These are phyloP conservation scores for Phytophthora pisi DNA, from an alignment of 352 stramenopile species.

Conservation along the genomic window DNA sequence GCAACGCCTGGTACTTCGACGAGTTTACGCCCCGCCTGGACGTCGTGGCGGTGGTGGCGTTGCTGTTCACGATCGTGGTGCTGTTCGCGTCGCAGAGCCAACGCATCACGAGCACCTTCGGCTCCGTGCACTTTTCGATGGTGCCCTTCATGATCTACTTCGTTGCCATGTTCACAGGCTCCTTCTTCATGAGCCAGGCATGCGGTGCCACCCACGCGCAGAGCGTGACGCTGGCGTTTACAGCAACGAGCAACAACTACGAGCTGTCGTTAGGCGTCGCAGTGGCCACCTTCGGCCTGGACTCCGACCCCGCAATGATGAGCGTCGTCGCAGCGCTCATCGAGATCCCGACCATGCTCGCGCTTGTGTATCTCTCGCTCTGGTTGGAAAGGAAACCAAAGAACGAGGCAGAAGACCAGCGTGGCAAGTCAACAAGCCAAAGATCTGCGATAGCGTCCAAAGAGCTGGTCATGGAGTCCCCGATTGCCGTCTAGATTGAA, in stretches of 20 bases:
- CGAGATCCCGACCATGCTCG: slow-evolving; percentile 77
- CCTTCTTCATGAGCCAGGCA: slow-evolving; percentile 45
- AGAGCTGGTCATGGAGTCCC: slow-evolving; percentile 16
- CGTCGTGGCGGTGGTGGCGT: slow-evolving; percentile 51
- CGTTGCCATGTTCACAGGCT: slow-evolving; percentile 54
- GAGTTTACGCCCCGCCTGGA: slow-evolving; percentile 51
- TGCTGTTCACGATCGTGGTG: slow-evolving; percentile 76
- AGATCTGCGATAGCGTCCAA: not conserved
- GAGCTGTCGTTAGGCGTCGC: slow-evolving; percentile 75
- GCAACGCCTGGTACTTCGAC: slow-evolving; percentile 54
- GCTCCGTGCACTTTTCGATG: slow-evolving; percentile 60
- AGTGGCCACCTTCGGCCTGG: slow-evolving; percentile 68
- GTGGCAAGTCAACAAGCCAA: not conserved
- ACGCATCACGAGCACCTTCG: slow-evolving; percentile 59
- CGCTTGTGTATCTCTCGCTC: slow-evolving; percentile 51
- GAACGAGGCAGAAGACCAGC: not conserved
- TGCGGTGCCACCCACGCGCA: slow-evolving; percentile 53
- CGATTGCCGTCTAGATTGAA: slow-evolving; percentile 9
- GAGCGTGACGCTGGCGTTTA: slow-evolving; percentile 65
- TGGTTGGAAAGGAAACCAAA: slow-evolving; percentile 24
- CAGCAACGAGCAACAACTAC: slow-evolving; percentile 89
- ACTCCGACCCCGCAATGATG: slow-evolving; percentile 72
- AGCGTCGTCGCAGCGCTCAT: slow-evolving; percentile 73
- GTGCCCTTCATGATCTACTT: slow-evolving; percentile 75
- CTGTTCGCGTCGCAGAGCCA: slow-evolving; percentile 77